Base-by-base conservation (phyloP, 2,329 filamentous ascomycete species). In the Cladosporium sphaerospermum region DNA sequence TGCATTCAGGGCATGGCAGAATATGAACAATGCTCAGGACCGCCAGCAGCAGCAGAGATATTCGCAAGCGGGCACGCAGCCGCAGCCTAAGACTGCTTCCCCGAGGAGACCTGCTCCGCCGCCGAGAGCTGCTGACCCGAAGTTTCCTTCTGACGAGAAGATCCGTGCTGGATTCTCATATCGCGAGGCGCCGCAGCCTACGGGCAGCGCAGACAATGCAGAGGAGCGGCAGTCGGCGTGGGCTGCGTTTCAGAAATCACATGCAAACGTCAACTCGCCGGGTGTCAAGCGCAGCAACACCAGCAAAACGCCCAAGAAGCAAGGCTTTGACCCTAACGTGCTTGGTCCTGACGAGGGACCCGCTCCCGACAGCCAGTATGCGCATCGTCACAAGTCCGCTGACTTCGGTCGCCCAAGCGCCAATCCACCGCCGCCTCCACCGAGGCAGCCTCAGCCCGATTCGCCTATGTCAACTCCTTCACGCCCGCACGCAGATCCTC, bases 311-410 rank as follows among this genome's bases (percentile, higher is more conserved):
- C 77, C 78, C 36, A 79, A 74, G 59, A 80, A 73, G 63, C 70
- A 73, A 42, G 81, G 79, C 4, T 84, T 83, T 61, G 78, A 81
- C 52, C 80, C 81, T 16, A 74, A 74, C n/a, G 74, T 73, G 6
- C 73, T 79, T 32, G 79, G 77, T n/a, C 78, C 75, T 34, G 81
- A 84, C 61, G 81, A 84, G 59, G 74, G 78, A 34, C 78, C 78
- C 64, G 80, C 80, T 18, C 58, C 57, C 23, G 52, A 56, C 5
- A 59, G 54, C 34, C 58, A 60, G 31, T 66, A 67, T 42, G 53
- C 59, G 10, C 61, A 64, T 19, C 54, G 62, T 8, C 59, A 66
- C 52, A 58, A 59, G 19, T 66, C 65, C 2, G 64, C 59, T 34
- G 64, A 67, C 42, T 60, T 62, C 45, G 61, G 60, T 9, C 47